Conservation (phyloP, 441 rosid species). For the Populus hybrid region DNA sequence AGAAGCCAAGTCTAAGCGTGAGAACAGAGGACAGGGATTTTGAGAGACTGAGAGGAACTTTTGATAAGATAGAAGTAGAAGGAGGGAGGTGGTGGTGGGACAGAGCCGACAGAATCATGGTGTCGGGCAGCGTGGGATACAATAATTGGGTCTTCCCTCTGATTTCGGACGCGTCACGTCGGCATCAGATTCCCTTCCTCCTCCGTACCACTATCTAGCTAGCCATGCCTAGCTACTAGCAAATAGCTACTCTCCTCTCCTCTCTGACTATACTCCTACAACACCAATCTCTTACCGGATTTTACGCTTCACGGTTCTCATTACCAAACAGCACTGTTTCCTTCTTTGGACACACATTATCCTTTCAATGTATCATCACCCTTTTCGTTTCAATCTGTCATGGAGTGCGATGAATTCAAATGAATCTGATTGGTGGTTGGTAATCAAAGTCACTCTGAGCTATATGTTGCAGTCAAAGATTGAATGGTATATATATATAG, state of each 20-base stretch:
- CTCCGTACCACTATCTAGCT: not conserved
- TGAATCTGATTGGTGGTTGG: not conserved
- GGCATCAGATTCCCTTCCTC: slow-evolving; percentile 58
- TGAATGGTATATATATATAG: not conserved
- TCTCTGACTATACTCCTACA: not conserved
- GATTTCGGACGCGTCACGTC: slow-evolving; percentile 62
- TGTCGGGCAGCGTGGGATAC: slow-evolving; percentile 68
- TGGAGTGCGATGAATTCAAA: too few species aligned
- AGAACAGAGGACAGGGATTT: too few species aligned
- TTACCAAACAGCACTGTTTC: slow-evolving; percentile 15
- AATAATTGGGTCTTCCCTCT: slow-evolving; percentile 53
- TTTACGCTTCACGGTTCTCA: slow-evolving; percentile 44
- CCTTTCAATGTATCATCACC: not conserved
- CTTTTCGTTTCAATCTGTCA: not conserved
- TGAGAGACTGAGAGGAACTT: too few species aligned
- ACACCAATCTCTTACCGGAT: slow-evolving; percentile 43
- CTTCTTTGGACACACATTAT: not conserved
- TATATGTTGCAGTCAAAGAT: too few species aligned
- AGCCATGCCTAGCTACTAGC: not conserved
- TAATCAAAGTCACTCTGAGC: not conserved
- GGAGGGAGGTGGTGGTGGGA: slow-evolving; percentile 8
- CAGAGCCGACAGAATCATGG: slow-evolving; percentile 46
- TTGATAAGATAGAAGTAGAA: too few species aligned
- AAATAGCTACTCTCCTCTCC: not conserved
- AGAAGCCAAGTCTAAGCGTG: too few species aligned